Evolutionary conservation across 805 yeast genomes (phyloP).

Genomic region (Sungouiozyma intestinalis): DNA sequence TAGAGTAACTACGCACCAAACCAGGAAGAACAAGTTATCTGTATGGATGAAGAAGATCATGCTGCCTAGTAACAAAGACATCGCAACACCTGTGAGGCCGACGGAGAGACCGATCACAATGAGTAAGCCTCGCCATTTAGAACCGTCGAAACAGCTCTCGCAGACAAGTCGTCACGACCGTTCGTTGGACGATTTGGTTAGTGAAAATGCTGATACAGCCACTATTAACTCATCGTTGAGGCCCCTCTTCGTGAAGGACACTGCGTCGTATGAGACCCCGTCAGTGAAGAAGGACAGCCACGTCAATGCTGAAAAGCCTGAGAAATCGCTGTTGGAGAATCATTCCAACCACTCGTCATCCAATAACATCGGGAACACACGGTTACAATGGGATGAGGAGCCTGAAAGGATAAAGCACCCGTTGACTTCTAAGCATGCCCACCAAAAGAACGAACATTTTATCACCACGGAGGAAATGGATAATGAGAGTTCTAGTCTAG

Average conservation of each 20-base stretch:
- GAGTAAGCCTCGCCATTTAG: background rate
- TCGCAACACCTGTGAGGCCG: background rate
- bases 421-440: background rate
- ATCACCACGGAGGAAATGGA: slow-evolving; percentile 1
- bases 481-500: slow-evolving; percentile 23
- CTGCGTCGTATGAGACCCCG: background rate
- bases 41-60: slow-evolving; percentile 27
- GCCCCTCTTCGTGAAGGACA: slow-evolving; percentile 7
- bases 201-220: slow-evolving; percentile 1
- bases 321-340: background rate
- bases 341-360: background rate
- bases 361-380: background rate
- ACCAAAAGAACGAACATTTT: background rate
- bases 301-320: background rate
- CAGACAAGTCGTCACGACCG: background rate
- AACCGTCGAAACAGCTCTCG: background rate
- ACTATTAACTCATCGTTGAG: slow-evolving; percentile 11
- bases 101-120: background rate
- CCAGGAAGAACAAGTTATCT: slow-evolving; percentile 22
- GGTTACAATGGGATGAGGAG: slow-evolving; percentile 17
- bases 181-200: background rate
- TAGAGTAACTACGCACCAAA: background rate
- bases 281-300: background rate
- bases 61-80: slow-evolving; percentile 16
- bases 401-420: slow-evolving; percentile 4